A percentile compares a stretch with the other conserved stretches of the same genome.
phyloP scores from a whole-genome alignment of 805 yeast genomes.

The Ogataea nitratoaversa region DNA sequence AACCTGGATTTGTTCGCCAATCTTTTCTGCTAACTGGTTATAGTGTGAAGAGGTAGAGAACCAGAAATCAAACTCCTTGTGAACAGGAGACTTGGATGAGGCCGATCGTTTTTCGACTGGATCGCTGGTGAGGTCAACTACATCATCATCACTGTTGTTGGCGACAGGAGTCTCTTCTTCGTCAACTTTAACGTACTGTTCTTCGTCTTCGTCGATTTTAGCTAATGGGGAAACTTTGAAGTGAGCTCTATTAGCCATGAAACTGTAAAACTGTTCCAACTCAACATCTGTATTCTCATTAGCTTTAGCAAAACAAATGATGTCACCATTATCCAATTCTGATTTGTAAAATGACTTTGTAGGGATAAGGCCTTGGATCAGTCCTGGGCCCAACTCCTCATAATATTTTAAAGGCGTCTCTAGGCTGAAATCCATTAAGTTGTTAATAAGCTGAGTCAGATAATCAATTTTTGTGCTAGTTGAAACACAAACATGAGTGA shows the following conservation, averaged over 20 bases:
- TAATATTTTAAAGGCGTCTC: constrained; percentile 35
- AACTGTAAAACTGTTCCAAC: constrained; percentile 48
- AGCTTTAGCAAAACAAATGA: constrained; percentile 37
- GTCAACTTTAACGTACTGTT: constrained; percentile 39
- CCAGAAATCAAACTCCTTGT: constrained; percentile 54
- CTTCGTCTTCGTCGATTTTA: constrained; percentile 40
- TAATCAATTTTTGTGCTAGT: constrained; percentile 42
- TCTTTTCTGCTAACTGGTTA: constrained; percentile 53
- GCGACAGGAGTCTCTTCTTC: constrained; percentile 27
- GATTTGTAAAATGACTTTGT: constrained; percentile 44
- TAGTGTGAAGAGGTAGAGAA: constrained; percentile 58
- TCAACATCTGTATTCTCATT: constrained; percentile 20
- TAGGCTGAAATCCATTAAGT: constrained; percentile 36
- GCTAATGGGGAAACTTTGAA: constrained; percentile 45
- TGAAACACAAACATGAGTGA: constrained; percentile 53
- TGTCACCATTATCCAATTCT: constrained; percentile 69
- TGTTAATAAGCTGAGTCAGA: constrained; percentile 38
- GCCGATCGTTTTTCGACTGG: constrained; percentile 8
- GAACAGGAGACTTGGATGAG: constrained; percentile 9
- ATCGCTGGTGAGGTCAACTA: constrained; percentile 1
- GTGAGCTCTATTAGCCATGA: constrained; percentile 56
- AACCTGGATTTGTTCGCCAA: constrained; percentile 50
- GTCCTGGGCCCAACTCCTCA: constrained; percentile 60
- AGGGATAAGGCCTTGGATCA: constrained; percentile 42
- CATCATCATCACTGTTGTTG: constrained; percentile 11